Base-by-base conservation (phyloP, 1,284 basidiomycete genomes). In the Microbotryomycetes sp. region DNA sequence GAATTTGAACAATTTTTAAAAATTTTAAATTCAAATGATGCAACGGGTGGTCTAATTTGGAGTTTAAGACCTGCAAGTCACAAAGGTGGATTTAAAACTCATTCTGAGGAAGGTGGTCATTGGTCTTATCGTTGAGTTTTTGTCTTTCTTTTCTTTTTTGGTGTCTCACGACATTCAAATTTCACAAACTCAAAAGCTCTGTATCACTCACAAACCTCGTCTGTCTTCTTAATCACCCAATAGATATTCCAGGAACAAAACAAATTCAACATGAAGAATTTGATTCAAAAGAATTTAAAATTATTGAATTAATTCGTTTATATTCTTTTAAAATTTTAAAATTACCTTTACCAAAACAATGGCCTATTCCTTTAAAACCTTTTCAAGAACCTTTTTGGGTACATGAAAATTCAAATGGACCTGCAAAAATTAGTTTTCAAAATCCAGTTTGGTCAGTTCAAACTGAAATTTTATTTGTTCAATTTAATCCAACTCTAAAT, bases 71-170 rank as follows among this genome's bases (percentile, higher is more conserved):
- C 73, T 0, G 70, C 71, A 19, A 69, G 72, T 1, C 59, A 64
- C 9, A 28, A 60, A 5, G 74, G 74, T 3, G 74, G 74, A 2
- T 73, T 73, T 71, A 73, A 71, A 45, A 73, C 72, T 19, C 73
- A 74, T 31, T 65, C 70, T 4, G 73, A 74, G 49, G 73, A 70
- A 0, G 56, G 71, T 51, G 70, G 67, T 0, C 68, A 70, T 31
- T 74, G 60, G 62, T 71, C 70, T 3, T 73, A 73, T 59, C 72
- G 71, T 70, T n/a, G n/a, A n/a, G n/a, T n/a, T n/a, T n/a, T n/a
- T n/a, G n/a, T n/a, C n/a, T n/a, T n/a, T n/a, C n/a, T n/a, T n/a
- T n/a, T n/a, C n/a, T n/a, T n/a, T n/a, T n/a, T n/a, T n/a, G n/a
- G n/a, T n/a, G n/a, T n/a, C n/a, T n/a, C n/a, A n/a, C n/a, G n/a